phyloP scores from a whole-genome alignment of 352 stramenopile species.

The Phytophthora fragariaefolia region DNA sequence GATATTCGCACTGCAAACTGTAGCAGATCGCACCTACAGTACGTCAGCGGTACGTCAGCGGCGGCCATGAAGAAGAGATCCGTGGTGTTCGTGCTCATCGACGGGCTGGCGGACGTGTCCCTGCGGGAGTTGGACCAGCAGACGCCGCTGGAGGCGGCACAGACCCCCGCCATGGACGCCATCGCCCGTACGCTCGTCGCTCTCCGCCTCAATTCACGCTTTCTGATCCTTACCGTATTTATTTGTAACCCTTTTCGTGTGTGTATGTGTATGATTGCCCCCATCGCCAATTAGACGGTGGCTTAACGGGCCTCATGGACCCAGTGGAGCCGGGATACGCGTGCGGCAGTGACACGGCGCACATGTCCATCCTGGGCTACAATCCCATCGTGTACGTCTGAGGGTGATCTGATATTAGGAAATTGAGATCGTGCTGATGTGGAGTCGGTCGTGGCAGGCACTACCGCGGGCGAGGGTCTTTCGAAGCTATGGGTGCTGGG shows the following conservation, averaged over 20 bases:
- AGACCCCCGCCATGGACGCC: slow-evolving; percentile 85
- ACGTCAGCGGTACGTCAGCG: slow-evolving; percentile 19
- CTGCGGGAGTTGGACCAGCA: slow-evolving; percentile 56
- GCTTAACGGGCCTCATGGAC: slow-evolving; percentile 86
- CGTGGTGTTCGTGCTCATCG: slow-evolving; percentile 90
- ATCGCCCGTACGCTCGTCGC: slow-evolving; percentile 64
- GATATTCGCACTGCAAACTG: too few species aligned
- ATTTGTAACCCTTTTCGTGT: neutral
- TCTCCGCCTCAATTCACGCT: neutral
- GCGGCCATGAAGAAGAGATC: slow-evolving; percentile 51
- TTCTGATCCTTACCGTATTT: neutral
- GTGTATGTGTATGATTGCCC: slow-evolving; percentile 5
- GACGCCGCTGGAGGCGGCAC: slow-evolving; percentile 73
- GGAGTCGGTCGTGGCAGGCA: slow-evolving; percentile 50
- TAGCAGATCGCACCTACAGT: too few species aligned
- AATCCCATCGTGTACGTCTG: slow-evolving; percentile 73
- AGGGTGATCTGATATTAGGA: neutral
- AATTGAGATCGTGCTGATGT: slow-evolving; percentile 7
- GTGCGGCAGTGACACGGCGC: slow-evolving; percentile 87
- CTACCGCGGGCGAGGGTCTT: slow-evolving; percentile 86
- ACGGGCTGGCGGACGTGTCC: slow-evolving; percentile 82
- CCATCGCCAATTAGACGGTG: slow-evolving; percentile 44
- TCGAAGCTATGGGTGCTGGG: slow-evolving; percentile 89
- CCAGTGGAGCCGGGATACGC: slow-evolving; percentile 84
- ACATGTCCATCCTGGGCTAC: slow-evolving; percentile 92